A percentile compares a stretch with the other conserved stretches of the same genome.
Conservation (phyloP, 805 yeast species). For the Hanseniaspora nectarophila region DNA sequence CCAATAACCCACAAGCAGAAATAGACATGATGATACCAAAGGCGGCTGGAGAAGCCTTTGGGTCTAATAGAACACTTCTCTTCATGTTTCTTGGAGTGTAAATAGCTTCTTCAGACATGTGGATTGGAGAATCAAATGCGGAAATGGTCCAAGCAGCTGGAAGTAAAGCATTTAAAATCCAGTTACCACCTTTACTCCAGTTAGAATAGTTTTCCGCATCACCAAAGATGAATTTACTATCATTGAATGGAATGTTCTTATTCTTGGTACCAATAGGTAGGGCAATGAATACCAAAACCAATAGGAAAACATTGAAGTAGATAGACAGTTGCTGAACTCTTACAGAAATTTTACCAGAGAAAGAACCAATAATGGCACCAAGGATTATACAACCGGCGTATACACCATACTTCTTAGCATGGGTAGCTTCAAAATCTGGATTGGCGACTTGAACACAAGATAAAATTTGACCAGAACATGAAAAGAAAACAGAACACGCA, state of each 20-base stretch:
- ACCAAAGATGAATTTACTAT: constrained; percentile 46
- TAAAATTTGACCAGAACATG: constrained; percentile 48
- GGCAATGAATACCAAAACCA: constrained; percentile 48
- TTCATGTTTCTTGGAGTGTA: constrained; percentile 33
- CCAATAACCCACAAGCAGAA: constrained; percentile 44
- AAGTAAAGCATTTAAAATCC: constrained; percentile 41
- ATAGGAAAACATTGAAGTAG: constrained; percentile 39
- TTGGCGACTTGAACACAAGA: constrained; percentile 44
- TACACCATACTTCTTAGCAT: constrained; percentile 49
- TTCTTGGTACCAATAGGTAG: constrained; percentile 46
- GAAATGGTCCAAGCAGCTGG: constrained; percentile 69
- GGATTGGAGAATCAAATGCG: constrained; percentile 60
- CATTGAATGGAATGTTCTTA: constrained; percentile 33
- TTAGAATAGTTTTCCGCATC: constrained; percentile 38
- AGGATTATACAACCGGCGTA: constrained; percentile 48
- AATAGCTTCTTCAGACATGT: constrained; percentile 59
- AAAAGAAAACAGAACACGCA: constrained; percentile 56
- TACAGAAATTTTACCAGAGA: constrained; percentile 47
- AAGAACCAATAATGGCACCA: constrained; percentile 42
- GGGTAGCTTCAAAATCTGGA: constrained; percentile 43
- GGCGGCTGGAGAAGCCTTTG: constrained; percentile 38
- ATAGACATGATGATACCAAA: constrained; percentile 52
- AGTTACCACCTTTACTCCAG: constrained; percentile 53
- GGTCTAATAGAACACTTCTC: constrained; percentile 11
- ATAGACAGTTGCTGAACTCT: constrained; percentile 50